Evolutionary conservation across 2,329 filamentous ascomycete species (phyloP), one percentile per base, ranked within the genome.

Genomic region (Colletotrichum sp.): DNA sequence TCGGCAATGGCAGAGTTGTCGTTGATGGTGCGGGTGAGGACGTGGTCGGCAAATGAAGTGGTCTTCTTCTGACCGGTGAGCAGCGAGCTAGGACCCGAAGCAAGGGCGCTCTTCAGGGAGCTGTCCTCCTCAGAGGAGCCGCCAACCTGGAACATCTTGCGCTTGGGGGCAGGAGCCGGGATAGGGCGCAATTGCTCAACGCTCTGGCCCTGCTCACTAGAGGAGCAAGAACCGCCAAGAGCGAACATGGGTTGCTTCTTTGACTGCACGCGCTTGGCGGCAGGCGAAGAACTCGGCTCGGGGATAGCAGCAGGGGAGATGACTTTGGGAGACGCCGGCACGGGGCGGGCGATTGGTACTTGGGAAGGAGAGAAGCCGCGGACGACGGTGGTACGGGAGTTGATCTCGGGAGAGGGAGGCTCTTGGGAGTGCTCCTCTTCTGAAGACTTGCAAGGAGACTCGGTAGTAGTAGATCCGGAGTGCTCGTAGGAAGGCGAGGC

Each of bases 351-450:
- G 65, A 86, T 72, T 73, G 87, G 93, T 57, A 94, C 89, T 76
- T 93, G 92, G 30, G 94, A 93, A 3, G 95, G 95, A 7, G 94
- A 95, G 85, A 98, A 98, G 74, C 96, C 96, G 78, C 95, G 94
- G 68, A 98, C 93, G 74, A 98, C 91, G 78, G 93, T 96, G 55
- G 82, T 83, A 76, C 81, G 82, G 36, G 92, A 90, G 16, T 89
- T 88, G 79, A 92, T 85, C 66, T 92, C 91, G 3, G 84, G 78
- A 8, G 83, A 81, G 7, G 83, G 79, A 2, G 84, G 82, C 61
- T 80, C 77, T 21, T 82, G 82, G 6, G 83, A 81, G 12, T 86
- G 86, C 13, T 90, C 92, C 2, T 90, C 90, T 32, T 92, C 92
- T 71, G 92, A 95, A 8, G 89, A 90, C 80, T 94, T 92, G 66